Conservation (phyloP, 192 early-diverging fungal species). For the Mortierella antarctica region DNA sequence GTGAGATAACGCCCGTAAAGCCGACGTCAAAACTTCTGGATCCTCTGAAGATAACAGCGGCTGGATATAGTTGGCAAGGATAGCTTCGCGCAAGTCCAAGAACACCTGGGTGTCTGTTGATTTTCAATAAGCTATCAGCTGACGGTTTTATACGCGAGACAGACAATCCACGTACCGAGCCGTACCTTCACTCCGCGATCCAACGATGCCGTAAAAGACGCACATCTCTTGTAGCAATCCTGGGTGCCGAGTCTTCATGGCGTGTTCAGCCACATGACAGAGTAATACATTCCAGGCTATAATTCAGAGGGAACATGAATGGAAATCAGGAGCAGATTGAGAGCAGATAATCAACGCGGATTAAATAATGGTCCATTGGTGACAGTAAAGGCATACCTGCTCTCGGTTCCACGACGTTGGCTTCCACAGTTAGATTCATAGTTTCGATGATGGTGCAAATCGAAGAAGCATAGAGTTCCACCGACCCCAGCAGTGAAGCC, state of each 20-base stretch:
- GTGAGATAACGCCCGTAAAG: conserved; percentile 52
- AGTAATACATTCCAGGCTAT: conserved; percentile 62
- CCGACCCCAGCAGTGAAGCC: conserved; percentile 57
- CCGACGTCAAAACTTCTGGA: conserved; percentile 33
- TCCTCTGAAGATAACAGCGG: conserved; percentile 46
- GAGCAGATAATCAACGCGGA: background rate
- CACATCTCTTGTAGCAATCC: conserved; percentile 57
- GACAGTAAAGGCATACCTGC: conserved; percentile 36
- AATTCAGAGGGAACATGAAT: background rate
- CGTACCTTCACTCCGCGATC: conserved; percentile 61
- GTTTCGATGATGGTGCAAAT: conserved; percentile 61
- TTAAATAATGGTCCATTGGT: too few species aligned
- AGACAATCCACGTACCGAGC: background rate
- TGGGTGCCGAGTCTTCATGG: conserved; percentile 28
- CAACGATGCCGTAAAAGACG: conserved; percentile 60
- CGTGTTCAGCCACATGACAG: conserved; percentile 55
- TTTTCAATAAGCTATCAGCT: background rate
- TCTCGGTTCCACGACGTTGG: conserved; percentile 57
- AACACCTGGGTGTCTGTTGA: conserved; percentile 57
- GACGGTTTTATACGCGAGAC: background rate
- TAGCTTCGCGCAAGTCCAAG: conserved; percentile 54
- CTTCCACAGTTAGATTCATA: conserved; percentile 55
- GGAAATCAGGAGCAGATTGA: background rate
- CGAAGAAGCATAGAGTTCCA: conserved; percentile 53
- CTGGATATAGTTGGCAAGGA: conserved; percentile 52